Evolutionary conservation across 2,329 filamentous ascomycete genomes (phyloP).

Genomic region (Ophiostoma ulmi): DNA sequence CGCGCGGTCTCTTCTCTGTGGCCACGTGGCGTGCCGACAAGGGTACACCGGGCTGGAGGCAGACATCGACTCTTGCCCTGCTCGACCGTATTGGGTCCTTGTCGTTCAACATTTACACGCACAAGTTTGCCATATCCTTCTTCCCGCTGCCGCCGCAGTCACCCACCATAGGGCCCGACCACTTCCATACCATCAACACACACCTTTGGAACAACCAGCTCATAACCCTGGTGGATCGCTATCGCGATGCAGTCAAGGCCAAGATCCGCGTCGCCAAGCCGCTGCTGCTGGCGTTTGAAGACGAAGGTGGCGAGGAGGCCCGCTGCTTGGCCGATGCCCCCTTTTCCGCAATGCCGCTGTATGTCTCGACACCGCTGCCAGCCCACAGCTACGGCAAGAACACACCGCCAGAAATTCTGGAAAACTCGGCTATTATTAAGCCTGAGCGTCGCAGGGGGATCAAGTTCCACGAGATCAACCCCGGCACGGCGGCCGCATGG

Average conservation of each 20-base stretch:
- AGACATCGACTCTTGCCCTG: background rate
- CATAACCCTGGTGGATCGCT: constrained; percentile 24
- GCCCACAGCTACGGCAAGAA: background rate
- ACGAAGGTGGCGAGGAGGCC: constrained; percentile 20
- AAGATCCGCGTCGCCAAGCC: constrained; percentile 23
- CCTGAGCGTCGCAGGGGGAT: constrained; percentile 11
- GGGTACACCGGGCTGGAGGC: constrained; percentile 11
- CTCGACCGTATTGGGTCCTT: constrained; percentile 21
- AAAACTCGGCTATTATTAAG: constrained; percentile 5
- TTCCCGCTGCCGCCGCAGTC: constrained; percentile 22
- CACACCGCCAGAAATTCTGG: background rate
- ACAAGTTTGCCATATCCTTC: constrained; percentile 20
- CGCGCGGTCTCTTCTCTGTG: constrained; percentile 21
- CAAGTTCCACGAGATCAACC: constrained; percentile 19
- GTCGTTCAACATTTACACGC: constrained; percentile 26
- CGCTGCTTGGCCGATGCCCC: background rate
- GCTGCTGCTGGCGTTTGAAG: constrained; percentile 26
- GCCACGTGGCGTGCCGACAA: constrained; percentile 23
- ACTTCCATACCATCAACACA: constrained; percentile 13
- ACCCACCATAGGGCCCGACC: constrained; percentile 2
- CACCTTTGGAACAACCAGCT: constrained; percentile 29
- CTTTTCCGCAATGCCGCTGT: constrained; percentile 25
- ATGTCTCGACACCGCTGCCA: constrained; percentile 9
- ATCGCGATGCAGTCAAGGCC: constrained; percentile 18
- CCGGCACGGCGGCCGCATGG: constrained; percentile 19